Percentiles rank a stretch among this genome's conserved stretches.
Conservation (phyloP, 2,329 filamentous ascomycete genomes). For the Leptosphaerulina australis region DNA sequence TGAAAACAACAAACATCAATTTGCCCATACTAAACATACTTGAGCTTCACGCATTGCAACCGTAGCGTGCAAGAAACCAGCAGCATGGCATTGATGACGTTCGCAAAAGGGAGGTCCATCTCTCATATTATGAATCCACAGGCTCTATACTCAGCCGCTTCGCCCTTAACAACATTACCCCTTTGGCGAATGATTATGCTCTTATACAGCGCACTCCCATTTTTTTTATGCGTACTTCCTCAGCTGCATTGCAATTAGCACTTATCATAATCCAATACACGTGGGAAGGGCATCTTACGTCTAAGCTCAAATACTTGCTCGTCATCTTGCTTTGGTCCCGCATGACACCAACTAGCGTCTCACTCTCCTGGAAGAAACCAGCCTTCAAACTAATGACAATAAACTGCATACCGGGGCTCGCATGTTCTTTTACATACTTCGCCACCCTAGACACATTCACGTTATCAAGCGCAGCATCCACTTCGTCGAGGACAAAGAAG, state of each 20-base stretch:
- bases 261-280: neutral
- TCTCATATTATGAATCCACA: too few relatives aligned
- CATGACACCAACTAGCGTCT: conserved; percentile 94
- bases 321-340: conserved; percentile 93
- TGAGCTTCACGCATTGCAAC: too few relatives aligned
- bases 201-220: too few relatives aligned
- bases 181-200: too few relatives aligned
- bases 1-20: too few relatives aligned
- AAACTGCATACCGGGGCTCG: conserved; percentile 97
- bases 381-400: conserved; percentile 98
- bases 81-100: too few relatives aligned
- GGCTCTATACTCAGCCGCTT: too few relatives aligned
- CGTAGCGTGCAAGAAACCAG: too few relatives aligned
- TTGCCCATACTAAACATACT: neutral
- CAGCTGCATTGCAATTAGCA: conserved; percentile 28
- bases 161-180: too few relatives aligned
- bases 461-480: conserved; percentile 97
- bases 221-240: conserved; percentile 28
- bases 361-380: conserved; percentile 92
- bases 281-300: conserved; percentile 69
- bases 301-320: conserved; percentile 86
- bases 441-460: conserved; percentile 96
- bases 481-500: conserved; percentile 98
- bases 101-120: too few relatives aligned
- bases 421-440: conserved; percentile 93